Conservation (phyloP, 257 asterid genomes). For the Ajuga chamaepitys region DNA sequence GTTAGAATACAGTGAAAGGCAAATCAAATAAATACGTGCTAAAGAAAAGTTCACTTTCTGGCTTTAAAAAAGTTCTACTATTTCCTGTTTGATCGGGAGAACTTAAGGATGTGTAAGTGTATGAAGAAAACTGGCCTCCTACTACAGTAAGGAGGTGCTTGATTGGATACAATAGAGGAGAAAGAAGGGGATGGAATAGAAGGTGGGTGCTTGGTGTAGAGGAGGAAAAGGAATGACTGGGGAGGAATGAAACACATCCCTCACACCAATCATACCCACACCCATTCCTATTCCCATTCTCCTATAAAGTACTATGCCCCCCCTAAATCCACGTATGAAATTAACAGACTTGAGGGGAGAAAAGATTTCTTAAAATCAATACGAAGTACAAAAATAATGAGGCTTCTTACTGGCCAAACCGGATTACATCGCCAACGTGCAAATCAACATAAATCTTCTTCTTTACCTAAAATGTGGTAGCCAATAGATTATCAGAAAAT, state of each 20-base stretch:
- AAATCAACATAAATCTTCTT: conserved; percentile 71
- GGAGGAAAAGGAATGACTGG: neutral
- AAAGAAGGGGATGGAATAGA: neutral
- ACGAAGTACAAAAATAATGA: conserved; percentile 4
- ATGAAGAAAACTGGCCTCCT: neutral
- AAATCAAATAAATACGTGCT: conserved; percentile 1
- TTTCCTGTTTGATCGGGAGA: neutral
- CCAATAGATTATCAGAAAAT: conserved; percentile 14
- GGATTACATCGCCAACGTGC: conserved; percentile 91
- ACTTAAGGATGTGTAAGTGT: neutral
- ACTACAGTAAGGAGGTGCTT: neutral
- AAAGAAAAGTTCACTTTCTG: neutral
- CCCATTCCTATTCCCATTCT: neutral
- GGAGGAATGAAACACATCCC: neutral
- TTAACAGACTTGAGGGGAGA: neutral
- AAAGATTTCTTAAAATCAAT: neutral
- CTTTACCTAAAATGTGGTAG: conserved; percentile 49
- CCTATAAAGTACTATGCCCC: neutral
- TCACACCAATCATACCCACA: neutral
- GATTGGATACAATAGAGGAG: neutral
- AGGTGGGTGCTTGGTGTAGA: neutral
- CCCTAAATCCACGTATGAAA: neutral
- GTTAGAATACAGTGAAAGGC: neutral
- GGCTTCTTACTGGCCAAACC: conserved; percentile 88
- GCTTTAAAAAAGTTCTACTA: neutral